A percentile compares a stretch with the other conserved stretches of the same genome.
Conservation (phyloP, 2,329 filamentous ascomycete species). For the Pseudogymnoascus sp. region DNA sequence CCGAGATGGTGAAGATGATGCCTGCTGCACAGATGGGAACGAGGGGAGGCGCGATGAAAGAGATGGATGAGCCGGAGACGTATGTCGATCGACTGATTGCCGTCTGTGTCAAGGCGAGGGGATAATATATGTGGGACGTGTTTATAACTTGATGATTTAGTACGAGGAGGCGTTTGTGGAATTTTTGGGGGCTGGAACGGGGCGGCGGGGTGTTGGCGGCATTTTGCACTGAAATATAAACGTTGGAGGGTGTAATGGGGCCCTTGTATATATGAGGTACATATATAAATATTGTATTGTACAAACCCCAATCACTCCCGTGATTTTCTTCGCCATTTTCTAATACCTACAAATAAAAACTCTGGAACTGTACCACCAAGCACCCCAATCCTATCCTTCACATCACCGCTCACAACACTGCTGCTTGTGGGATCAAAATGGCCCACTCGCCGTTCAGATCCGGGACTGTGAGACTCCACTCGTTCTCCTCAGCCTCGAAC, state of each 20-base stretch:
- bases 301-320: neutral
- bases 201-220: neutral
- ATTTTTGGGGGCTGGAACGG: neutral
- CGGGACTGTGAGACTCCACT: constrained; percentile 22
- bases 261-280: neutral
- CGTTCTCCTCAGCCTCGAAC: constrained; percentile 37
- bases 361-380: neutral
- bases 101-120: neutral
- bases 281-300: constrained; percentile 1
- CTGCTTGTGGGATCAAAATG: neutral
- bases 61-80: constrained; percentile 4
- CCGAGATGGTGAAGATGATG: neutral
- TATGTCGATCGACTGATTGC: neutral
- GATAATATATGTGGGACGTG: neutral
- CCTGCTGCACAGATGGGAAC: neutral
- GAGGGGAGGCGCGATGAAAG: neutral
- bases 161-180: neutral
- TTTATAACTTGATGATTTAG: neutral
- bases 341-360: neutral
- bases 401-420: neutral
- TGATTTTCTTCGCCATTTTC: constrained; percentile 1
- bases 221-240: neutral
- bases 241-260: neutral
- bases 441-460: constrained; percentile 21
- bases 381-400: neutral